These are phyloP conservation scores for Xylaria sp. DNA, from an alignment of 2,329 filamentous ascomycete genomes.

Conservation along the genomic window DNA sequence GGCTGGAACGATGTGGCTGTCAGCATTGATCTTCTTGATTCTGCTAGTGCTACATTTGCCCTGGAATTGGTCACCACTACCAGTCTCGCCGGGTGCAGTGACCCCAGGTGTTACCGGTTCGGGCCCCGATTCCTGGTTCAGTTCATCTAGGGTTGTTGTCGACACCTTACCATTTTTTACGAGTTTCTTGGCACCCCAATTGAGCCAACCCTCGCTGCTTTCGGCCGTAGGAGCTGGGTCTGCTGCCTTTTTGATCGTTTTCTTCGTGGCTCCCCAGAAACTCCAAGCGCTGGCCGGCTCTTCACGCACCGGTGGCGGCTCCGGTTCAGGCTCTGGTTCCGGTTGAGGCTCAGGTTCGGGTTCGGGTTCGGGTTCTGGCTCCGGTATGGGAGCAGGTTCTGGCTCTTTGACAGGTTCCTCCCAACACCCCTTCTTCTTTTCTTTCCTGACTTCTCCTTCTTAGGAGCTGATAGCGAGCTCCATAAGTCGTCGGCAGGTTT, in stretches of 20 bases:
- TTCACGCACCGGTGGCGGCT: constrained; percentile 45
- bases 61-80: constrained; percentile 34
- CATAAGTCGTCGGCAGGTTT: constrained; percentile 33
- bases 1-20: constrained; percentile 47
- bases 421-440: constrained; percentile 44
- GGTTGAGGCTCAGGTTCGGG: constrained; percentile 28
- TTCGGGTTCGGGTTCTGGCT: constrained; percentile 41
- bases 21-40: constrained; percentile 37
- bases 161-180: constrained; percentile 34
- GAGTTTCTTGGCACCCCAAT: constrained; percentile 41
- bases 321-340: constrained; percentile 37
- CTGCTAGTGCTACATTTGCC: constrained; percentile 27
- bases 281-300: constrained; percentile 57
- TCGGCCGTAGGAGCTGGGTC: constrained; percentile 7
- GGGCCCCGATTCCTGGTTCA: constrained; percentile 31
- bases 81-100: constrained; percentile 30
- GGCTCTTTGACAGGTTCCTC: constrained; percentile 26
- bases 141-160: constrained; percentile 31
- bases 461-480: constrained; percentile 8
- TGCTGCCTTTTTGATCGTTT: constrained; percentile 45
- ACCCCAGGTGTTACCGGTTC: constrained; percentile 25
- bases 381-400: constrained; percentile 2
- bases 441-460: constrained; percentile 41
- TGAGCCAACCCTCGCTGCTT: constrained; percentile 31
- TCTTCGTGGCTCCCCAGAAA: constrained; percentile 62